These are phyloP conservation scores for Rhynchospora pubera DNA, from an alignment of 176 grass and related monocot genomes.

Conservation along the genomic window DNA sequence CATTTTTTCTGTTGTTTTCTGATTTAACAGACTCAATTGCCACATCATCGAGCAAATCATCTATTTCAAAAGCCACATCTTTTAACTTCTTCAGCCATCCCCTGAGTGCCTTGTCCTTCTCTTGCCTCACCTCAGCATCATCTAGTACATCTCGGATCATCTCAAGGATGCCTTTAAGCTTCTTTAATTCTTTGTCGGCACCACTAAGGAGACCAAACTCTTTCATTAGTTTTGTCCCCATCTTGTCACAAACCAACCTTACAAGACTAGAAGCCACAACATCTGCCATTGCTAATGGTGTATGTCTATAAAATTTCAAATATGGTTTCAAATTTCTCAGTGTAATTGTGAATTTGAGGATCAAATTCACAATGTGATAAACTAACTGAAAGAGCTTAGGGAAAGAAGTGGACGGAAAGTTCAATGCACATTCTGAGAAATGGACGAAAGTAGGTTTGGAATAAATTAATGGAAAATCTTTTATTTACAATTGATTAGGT, in stretches of 20 bases:
- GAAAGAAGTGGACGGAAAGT: neutral
- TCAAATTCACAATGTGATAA: neutral
- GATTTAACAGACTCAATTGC: neutral
- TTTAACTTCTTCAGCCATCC: slow-evolving; percentile 24
- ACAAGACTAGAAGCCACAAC: slow-evolving; percentile 8
- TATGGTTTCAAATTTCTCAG: neutral
- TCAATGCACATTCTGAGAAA: neutral
- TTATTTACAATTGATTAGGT: neutral
- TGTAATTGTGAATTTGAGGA: neutral
- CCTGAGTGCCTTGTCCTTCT: neutral
- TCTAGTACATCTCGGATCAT: neutral
- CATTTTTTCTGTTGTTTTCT: neutral
- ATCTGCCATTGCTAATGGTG: neutral
- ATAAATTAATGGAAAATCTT: neutral
- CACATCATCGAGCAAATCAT: slow-evolving; percentile 12
- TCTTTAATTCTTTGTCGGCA: slow-evolving; percentile 1
- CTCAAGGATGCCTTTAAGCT: neutral
- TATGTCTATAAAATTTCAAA: neutral
- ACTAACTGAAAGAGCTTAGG: neutral
- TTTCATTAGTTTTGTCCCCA: neutral
- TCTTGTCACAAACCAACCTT: slow-evolving; percentile 14
- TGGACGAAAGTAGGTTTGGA: neutral
- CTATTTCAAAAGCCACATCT: slow-evolving; percentile 18
- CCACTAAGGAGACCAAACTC: neutral
- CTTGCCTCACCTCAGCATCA: slow-evolving; percentile 9